Evolutionary conservation across 2,329 filamentous ascomycete species (phyloP), one percentile per base, ranked within the genome.

Genomic region (Ceratocystiopsis sp.): DNA sequence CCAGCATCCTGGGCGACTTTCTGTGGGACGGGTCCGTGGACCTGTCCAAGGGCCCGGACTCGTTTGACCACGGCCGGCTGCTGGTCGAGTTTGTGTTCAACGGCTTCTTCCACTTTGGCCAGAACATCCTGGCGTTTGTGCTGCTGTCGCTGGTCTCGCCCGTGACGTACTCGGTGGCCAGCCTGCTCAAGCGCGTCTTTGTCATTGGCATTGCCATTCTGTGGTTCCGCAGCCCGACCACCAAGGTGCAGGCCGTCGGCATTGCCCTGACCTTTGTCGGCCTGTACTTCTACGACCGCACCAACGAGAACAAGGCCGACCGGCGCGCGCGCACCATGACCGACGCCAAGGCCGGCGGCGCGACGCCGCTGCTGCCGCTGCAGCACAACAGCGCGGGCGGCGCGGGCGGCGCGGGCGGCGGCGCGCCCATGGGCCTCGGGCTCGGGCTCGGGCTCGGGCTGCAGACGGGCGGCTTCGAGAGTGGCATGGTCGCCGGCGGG

Each of bases 131-230:
- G 43, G 91, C 91, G 0, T 98, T 98, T 57, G 69, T 94, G 18
- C 69, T 98, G 7, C 68, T 98, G 8, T 94, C 86, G 43, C 82
- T 94, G 66, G 82, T 96, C 13, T 93, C 86, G 0, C 91, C 91
- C 0, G 91, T 98, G 35, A 96, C 91, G 0, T 98, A 98, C 64
- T 94, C 85, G 0, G 89, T 98, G 35, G 91, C 91, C 34, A 93
- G 83, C 45, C 68, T 98, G 48, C 91, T 98, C 61, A 98, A 98
- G 65, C 81, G 91, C 40, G 91, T 98, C 13, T 95, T 94, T 56
- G 89, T 98, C 55, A 94, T 98, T 53, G 75, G 91, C 46, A 81
- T 94, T 52, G 86, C 91, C 8, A 89, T 98, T 48, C 65, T 96
- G 51, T 98, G 91, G 91, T 98, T 96, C 62, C 81, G 85, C 50